phyloP scores from a whole-genome alignment of 306 rosid genomes.

The Prunus mira region DNA sequence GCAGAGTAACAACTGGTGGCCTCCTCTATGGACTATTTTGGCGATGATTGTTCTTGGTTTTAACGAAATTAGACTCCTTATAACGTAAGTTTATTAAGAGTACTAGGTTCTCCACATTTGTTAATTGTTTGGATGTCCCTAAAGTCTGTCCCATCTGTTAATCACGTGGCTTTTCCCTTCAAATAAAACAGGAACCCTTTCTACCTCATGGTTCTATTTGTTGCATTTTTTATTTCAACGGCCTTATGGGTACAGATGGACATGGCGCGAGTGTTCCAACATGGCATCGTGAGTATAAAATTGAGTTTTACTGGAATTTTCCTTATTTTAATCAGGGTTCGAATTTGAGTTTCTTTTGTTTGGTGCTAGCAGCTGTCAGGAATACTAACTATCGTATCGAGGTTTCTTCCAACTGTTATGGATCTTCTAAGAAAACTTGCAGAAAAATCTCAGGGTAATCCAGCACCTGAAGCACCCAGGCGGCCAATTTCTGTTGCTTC shows the following conservation, averaged over 20 bases:
- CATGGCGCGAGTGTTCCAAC: constrained; percentile 53
- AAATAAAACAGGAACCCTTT: constrained; percentile 73
- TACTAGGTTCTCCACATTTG: neutral
- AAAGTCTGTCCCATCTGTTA: neutral
- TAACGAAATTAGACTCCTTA: constrained; percentile 73
- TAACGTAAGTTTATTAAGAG: constrained; percentile 50
- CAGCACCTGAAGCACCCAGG: constrained; percentile 33
- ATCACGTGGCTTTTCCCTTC: constrained; percentile 14
- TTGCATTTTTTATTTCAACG: constrained; percentile 53
- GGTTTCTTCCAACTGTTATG: constrained; percentile 74
- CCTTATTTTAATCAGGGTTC: neutral
- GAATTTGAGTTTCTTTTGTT: constrained; percentile 2
- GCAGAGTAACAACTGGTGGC: constrained; percentile 79
- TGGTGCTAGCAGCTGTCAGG: constrained; percentile 63
- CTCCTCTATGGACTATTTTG: constrained; percentile 94
- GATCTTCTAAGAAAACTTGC: constrained; percentile 73
- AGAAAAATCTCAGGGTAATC: constrained; percentile 66
- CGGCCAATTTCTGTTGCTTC: constrained; percentile 30
- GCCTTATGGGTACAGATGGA: constrained; percentile 90
- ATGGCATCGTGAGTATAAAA: constrained; percentile 64
- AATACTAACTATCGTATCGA: constrained; percentile 58
- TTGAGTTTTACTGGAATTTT: neutral
- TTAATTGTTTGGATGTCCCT: neutral
- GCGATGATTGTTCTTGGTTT: constrained; percentile 74
- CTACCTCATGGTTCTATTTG: constrained; percentile 59